A percentile compares a stretch with the other conserved stretches of the same genome.
phyloP scores from a whole-genome alignment of 2,329 filamentous ascomycete species.

The Cordyceps cicadae region DNA sequence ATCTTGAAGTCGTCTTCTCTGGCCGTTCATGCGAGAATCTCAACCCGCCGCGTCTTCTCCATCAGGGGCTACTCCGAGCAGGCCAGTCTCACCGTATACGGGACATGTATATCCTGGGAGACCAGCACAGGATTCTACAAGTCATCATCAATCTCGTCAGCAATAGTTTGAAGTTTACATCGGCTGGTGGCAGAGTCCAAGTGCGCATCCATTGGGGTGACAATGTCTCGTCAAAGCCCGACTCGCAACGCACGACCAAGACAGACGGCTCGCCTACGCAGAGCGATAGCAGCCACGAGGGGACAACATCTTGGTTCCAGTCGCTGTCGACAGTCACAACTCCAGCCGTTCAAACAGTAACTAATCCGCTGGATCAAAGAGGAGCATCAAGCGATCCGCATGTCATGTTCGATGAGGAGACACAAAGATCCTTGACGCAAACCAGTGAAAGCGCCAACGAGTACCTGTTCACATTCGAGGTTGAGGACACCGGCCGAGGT shows the following conservation, averaged over 20 bases:
- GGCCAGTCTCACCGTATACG: constrained; percentile 53
- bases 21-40: constrained; percentile 18
- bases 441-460: constrained; percentile 44
- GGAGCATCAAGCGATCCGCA: background rate
- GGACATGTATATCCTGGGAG: constrained; percentile 87
- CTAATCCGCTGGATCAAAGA: background rate
- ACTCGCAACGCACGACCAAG: background rate
- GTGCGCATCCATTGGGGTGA: constrained; percentile 68
- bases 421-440: constrained; percentile 12
- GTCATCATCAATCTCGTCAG: constrained; percentile 91
- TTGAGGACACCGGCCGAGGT: constrained; percentile 80
- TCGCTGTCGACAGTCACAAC: background rate
- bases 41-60: background rate
- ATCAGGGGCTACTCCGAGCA: background rate
- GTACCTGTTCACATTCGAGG: constrained; percentile 79
- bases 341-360: background rate
- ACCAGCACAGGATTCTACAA: constrained; percentile 82
- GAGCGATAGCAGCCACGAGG: background rate
- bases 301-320: background rate
- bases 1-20: constrained; percentile 65
- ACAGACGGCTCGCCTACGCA: background rate
- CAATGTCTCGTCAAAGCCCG: constrained; percentile 31
- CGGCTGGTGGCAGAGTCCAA: constrained; percentile 63
- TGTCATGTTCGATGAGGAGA: background rate
- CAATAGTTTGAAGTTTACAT: constrained; percentile 88